Percentiles rank a stretch among this genome's conserved stretches.
phyloP scores from a whole-genome alignment of 2,329 filamentous ascomycete species.

The Fusarium sublunatum region DNA sequence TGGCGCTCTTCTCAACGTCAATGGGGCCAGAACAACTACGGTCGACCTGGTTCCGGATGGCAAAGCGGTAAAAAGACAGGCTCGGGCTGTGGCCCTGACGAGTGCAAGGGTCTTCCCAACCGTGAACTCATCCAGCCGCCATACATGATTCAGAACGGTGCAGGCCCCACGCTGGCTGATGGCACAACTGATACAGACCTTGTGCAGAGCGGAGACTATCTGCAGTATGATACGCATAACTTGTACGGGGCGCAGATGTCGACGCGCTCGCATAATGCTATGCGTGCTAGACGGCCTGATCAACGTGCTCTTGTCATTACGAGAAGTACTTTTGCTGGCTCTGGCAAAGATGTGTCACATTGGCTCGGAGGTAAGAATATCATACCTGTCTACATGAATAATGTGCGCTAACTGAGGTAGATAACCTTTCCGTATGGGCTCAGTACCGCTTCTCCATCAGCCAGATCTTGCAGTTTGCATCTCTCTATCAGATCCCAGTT shows the following conservation, averaged over 20 bases:
- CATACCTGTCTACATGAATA: background rate
- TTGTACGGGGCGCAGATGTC: slow-evolving; percentile 84
- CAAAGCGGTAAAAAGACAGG: slow-evolving; percentile 39
- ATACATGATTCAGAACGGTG: slow-evolving; percentile 45
- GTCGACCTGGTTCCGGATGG: slow-evolving; percentile 22
- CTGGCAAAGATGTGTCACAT: slow-evolving; percentile 71
- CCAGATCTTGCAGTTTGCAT: slow-evolving; percentile 69
- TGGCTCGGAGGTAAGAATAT: slow-evolving; percentile 61
- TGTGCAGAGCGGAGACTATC: slow-evolving; percentile 34
- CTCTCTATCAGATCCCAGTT: slow-evolving; percentile 76
- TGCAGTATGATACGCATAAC: slow-evolving; percentile 74
- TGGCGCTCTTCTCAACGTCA: slow-evolving; percentile 25
- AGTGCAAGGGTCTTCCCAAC: slow-evolving; percentile 43
- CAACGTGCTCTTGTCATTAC: slow-evolving; percentile 78
- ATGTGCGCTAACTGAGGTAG: slow-evolving; percentile 11
- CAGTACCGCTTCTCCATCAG: slow-evolving; percentile 69
- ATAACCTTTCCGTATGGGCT: slow-evolving; percentile 60
- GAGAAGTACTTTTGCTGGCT: slow-evolving; percentile 79
- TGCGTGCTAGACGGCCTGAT: slow-evolving; percentile 72
- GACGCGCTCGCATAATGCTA: slow-evolving; percentile 69
- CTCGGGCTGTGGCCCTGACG: slow-evolving; percentile 35
- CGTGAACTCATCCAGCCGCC: slow-evolving; percentile 40
- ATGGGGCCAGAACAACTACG: slow-evolving; percentile 31
- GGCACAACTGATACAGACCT: slow-evolving; percentile 43
- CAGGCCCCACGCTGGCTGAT: slow-evolving; percentile 40